phyloP scores from a whole-genome alignment of 352 stramenopile genomes.

The Aphanomyces cochlioides region DNA sequence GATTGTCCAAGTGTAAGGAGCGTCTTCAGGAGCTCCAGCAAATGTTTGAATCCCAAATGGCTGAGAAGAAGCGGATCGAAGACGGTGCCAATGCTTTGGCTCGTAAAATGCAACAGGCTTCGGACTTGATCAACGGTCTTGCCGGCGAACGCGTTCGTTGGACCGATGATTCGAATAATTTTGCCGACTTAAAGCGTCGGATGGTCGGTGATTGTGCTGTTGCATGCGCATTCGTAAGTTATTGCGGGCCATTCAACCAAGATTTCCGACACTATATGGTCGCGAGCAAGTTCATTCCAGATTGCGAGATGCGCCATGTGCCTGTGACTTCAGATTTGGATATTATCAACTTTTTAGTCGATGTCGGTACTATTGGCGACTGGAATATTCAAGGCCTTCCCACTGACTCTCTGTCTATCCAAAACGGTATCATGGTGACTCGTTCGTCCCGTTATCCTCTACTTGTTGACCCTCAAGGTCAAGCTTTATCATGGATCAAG shows the following conservation, averaged over 20 bases:
- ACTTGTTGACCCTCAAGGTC: constrained; percentile 96
- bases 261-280: constrained; percentile 96
- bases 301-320: constrained; percentile 89
- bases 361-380: constrained; percentile 96
- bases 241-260: constrained; percentile 98
- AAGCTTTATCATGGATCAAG: constrained; percentile 97
- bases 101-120: constrained; percentile 97
- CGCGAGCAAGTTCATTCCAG: constrained; percentile 93
- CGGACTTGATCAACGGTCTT: constrained; percentile 95
- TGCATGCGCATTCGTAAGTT: constrained; percentile 96
- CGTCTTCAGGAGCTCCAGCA: constrained; percentile 92
- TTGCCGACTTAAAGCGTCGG: constrained; percentile 93
- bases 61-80: constrained; percentile 96
- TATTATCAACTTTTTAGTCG: constrained; percentile 96
- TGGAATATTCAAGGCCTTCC: constrained; percentile 98
- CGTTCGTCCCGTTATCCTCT: constrained; percentile 94
- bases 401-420: constrained; percentile 95
- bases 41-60: constrained; percentile 97
- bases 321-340: constrained; percentile 95
- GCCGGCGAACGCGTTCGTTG: constrained; percentile 94
- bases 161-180: constrained; percentile 98
- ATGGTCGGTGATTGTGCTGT: constrained; percentile 97
- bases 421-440: constrained; percentile 99
- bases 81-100: constrained; percentile 93
- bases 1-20: constrained; percentile 92